These are phyloP conservation scores for Xerocomellus amylosporus DNA, from an alignment of 768 basidiomycete genomes.

Conservation along the genomic window DNA sequence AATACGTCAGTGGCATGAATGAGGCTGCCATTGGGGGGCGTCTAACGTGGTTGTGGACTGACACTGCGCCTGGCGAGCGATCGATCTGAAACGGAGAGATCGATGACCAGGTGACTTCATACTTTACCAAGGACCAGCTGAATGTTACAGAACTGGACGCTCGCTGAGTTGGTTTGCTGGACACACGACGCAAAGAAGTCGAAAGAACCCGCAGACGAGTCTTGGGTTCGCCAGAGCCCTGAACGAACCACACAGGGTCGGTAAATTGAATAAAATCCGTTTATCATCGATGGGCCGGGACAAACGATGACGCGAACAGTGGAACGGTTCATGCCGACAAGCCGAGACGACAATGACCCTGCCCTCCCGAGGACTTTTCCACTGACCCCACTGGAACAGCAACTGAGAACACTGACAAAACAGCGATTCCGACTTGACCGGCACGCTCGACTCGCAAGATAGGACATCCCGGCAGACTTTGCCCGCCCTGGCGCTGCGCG, in stretches of 20 bases:
- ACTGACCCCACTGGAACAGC: conserved; percentile 10
- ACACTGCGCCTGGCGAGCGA: conserved; percentile 4
- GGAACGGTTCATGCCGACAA: conserved; percentile 6
- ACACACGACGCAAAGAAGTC: background rate
- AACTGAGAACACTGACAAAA: conserved; percentile 1
- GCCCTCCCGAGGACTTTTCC: background rate
- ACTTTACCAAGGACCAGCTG: background rate
- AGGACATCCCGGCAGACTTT: background rate
- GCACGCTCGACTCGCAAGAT: background rate
- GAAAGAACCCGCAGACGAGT: background rate
- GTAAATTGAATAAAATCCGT: conserved; percentile 16
- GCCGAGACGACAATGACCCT: conserved; percentile 1
- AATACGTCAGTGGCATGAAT: conserved; percentile 21
- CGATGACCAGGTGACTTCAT: conserved; percentile 5
- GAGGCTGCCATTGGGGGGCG: conserved; percentile 1
- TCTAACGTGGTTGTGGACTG: conserved; percentile 12
- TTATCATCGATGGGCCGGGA: conserved; percentile 4
- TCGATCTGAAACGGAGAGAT: conserved; percentile 15
- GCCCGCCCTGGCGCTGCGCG: background rate
- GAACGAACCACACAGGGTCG: conserved; percentile 12
- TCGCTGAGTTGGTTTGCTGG: background rate
- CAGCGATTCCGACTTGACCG: conserved; percentile 8
- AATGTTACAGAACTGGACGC: background rate
- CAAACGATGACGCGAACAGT: conserved; percentile 5
- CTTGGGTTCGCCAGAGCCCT: conserved; percentile 1